Evolutionary conservation across 108 stramenopile species (phyloP).

Genomic region (Stephanodiscus minutulus): DNA sequence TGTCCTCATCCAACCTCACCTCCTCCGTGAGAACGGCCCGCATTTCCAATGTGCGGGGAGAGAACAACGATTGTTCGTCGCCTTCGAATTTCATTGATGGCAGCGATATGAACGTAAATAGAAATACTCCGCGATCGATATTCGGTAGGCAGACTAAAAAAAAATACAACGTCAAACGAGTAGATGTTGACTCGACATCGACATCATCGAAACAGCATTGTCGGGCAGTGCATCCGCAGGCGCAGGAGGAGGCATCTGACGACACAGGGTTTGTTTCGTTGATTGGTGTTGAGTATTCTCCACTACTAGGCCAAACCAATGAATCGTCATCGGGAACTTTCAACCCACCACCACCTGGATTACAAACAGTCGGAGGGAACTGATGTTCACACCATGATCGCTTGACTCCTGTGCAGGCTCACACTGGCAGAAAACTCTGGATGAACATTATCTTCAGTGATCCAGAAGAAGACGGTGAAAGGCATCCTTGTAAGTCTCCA

Average conservation of each 20-base stretch:
- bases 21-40: background rate
- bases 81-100: slow-evolving; percentile 9
- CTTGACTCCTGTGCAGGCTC: background rate
- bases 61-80: background rate
- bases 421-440: background rate
- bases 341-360: background rate
- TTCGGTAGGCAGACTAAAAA: background rate
- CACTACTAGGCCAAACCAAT: background rate
- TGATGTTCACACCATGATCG: background rate
- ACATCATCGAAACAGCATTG: background rate
- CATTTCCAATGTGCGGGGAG: background rate
- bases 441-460: background rate
- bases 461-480: background rate
- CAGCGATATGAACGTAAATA: background rate
- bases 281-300: background rate
- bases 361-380: background rate
- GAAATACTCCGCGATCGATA: slow-evolving; percentile 6
- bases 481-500: too few species aligned
- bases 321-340: background rate
- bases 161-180: slow-evolving; percentile 9
- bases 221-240: background rate
- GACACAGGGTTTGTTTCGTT: background rate
- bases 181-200: background rate
- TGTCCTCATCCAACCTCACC: background rate
- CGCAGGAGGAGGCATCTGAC: background rate